These are phyloP conservation scores for Alternaria brassicicola DNA, from an alignment of 2,329 filamentous ascomycete genomes.

Conservation along the genomic window DNA sequence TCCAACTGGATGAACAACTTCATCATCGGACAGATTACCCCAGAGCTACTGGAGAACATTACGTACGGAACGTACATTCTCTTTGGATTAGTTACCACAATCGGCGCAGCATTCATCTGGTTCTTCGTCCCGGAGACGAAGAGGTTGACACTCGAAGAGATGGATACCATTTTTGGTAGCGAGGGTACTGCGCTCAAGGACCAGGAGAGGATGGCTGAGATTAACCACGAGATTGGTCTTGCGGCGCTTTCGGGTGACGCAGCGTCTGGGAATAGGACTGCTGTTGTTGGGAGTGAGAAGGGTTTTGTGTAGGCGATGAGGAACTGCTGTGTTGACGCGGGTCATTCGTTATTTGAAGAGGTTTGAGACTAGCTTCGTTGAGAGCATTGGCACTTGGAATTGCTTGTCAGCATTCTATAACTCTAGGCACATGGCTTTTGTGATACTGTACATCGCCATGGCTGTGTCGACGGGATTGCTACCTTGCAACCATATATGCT, in stretches of 20 bases:
- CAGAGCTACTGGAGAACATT: slow-evolving; percentile 68
- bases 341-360: not conserved
- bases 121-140: slow-evolving; percentile 63
- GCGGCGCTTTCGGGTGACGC: slow-evolving; percentile 36
- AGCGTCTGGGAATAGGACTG: slow-evolving; percentile 3
- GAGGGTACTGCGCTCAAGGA: slow-evolving; percentile 70
- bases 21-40: slow-evolving; percentile 72
- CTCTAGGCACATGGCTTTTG: not conserved
- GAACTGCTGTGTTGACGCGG: not conserved
- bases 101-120: slow-evolving; percentile 63
- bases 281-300: slow-evolving; percentile 24
- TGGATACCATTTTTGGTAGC: slow-evolving; percentile 71
- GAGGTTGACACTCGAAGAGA: slow-evolving; percentile 59
- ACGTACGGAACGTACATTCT: slow-evolving; percentile 75
- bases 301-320: not conserved
- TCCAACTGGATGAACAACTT: slow-evolving; percentile 60
- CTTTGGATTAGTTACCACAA: slow-evolving; percentile 68
- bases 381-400: not conserved
- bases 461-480: not conserved
- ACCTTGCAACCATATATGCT: not conserved
- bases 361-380: not conserved
- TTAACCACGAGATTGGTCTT: slow-evolving; percentile 73
- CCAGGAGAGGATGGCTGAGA: slow-evolving; percentile 72
- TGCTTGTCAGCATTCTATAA: not conserved
- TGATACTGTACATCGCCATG: not conserved